Evolutionary conservation across 2,329 filamentous ascomycete genomes (phyloP), one percentile per base, ranked within the genome.

Genomic region (Ascochyta lentis): DNA sequence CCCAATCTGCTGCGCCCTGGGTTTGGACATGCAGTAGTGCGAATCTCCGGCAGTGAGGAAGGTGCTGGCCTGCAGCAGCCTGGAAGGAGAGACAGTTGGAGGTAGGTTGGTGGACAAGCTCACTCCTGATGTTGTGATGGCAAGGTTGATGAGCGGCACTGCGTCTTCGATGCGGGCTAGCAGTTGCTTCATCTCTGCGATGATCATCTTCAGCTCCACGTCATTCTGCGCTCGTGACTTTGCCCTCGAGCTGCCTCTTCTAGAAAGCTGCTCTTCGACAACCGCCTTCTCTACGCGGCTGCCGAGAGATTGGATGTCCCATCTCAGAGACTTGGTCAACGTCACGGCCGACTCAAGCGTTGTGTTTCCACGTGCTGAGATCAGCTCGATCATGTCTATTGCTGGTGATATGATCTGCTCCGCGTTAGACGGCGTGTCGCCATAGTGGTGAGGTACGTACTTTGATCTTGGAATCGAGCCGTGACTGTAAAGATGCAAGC

Each of bases 51-150:
- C 85, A 26, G 89, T 96, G 44, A 98, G 81, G 61, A 97, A 89
- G 4, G 92, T 95, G 70, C 94, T 98, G 16, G 95, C 93, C 76
- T 99, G 95, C 34, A 98, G 79, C 38, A 99, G 79, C 37, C 95
- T 85, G 4, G 94, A 97, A 1, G 94, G 94, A 1, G 94, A 98
- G 40, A 98, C 90, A 9, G 89, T 89, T 1, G 89, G 82, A 0
- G 92, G 91, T 26, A 97, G 80, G 3, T 87, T 88, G 0, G 90
- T 90, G 0, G 91, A 92, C 27, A 98, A 81, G 54, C 86, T 96
- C 52, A 94, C 92, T 0, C 95, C 95, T 1, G 94, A 97, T 0
- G 93, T 94, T 1, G 92, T 95, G 62, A 99, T 96, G 51, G 95
- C 95, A 26, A 99, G 82, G 66, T 95, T 96, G 72, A 99, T 89